A percentile compares a stretch with the other conserved stretches of the same genome.
phyloP scores from a whole-genome alignment of 148 eudicot species.

The Beta vulgaris region DNA sequence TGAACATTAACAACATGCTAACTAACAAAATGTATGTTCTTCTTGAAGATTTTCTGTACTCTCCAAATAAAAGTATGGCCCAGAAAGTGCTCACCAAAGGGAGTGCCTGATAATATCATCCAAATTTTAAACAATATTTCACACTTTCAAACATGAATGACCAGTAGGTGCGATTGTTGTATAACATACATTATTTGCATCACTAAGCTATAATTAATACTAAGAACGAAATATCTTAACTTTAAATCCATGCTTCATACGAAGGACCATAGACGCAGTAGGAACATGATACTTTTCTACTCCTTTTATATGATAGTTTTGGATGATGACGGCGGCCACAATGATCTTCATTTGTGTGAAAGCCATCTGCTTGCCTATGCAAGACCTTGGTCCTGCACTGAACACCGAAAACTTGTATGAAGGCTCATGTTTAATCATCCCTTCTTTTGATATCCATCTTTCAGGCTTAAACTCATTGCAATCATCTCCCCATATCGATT shows the following conservation, averaged over 20 bases:
- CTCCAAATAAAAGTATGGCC: constrained; percentile 64
- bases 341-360: constrained; percentile 26
- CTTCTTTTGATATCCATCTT: constrained; percentile 29
- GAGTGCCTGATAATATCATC: constrained; percentile 45
- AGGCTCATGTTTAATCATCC: constrained; percentile 21
- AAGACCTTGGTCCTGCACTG: constrained; percentile 35
- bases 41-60: constrained; percentile 58
- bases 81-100: constrained; percentile 72
- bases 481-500: constrained; percentile 37
- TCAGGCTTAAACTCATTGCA: constrained; percentile 37
- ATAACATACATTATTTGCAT: too few species aligned
- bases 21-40: constrained; percentile 47
- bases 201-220: too few species aligned
- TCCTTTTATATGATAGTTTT: constrained; percentile 20
- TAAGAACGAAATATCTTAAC: constrained; percentile 5
- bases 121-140: too few species aligned
- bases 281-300: constrained; percentile 24
- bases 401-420: constrained; percentile 28
- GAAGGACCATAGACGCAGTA: constrained; percentile 27
- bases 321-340: constrained; percentile 21
- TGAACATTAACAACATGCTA: constrained; percentile 57
- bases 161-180: too few species aligned
- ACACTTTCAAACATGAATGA: background rate
- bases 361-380: constrained; percentile 31
- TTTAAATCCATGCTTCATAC: constrained; percentile 32